phyloP scores from a whole-genome alignment of 2,329 filamentous ascomycete species.

The Fusarium xylarioides region DNA sequence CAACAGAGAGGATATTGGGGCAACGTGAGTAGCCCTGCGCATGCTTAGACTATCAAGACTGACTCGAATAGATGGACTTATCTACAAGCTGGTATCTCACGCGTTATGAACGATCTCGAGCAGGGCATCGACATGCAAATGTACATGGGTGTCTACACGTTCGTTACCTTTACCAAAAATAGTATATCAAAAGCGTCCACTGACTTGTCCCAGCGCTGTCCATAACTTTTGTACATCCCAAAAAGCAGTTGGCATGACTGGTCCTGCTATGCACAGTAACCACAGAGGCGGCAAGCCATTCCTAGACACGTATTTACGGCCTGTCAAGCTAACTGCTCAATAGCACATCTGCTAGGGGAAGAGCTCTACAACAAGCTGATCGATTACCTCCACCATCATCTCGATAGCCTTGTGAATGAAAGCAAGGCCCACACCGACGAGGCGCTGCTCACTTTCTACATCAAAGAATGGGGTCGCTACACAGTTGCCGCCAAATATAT shows the following conservation, averaged over 20 bases:
- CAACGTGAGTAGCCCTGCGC: slow-evolving; percentile 52
- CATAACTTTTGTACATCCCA: slow-evolving; percentile 99
- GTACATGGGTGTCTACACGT: slow-evolving; percentile 99
- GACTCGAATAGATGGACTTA: slow-evolving; percentile 78
- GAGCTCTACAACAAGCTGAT: slow-evolving; percentile 94
- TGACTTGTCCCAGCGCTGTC: slow-evolving; percentile 72
- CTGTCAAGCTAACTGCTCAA: slow-evolving; percentile 21
- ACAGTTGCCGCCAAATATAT: slow-evolving; percentile 97
- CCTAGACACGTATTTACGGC: not conserved
- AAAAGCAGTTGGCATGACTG: slow-evolving; percentile 77
- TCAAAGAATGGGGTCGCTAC: slow-evolving; percentile 95
- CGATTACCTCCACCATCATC: slow-evolving; percentile 81
- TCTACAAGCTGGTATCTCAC: slow-evolving; percentile 85
- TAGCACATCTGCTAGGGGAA: slow-evolving; percentile 93
- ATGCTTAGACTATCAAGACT: slow-evolving; percentile 22
- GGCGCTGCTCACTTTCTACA: slow-evolving; percentile 90
- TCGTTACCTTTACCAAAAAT: slow-evolving; percentile 25
- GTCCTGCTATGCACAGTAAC: slow-evolving; percentile 51
- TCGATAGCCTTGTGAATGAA: slow-evolving; percentile 73
- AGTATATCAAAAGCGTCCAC: slow-evolving; percentile 17
- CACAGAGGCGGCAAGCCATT: slow-evolving; percentile 67
- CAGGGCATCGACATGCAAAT: slow-evolving; percentile 94
- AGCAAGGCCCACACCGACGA: slow-evolving; percentile 88
- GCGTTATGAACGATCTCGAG: slow-evolving; percentile 92
- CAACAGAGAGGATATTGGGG: slow-evolving; percentile 68